Conservation (phyloP, 148 eudicot species). For the Camellia granthamiana region DNA sequence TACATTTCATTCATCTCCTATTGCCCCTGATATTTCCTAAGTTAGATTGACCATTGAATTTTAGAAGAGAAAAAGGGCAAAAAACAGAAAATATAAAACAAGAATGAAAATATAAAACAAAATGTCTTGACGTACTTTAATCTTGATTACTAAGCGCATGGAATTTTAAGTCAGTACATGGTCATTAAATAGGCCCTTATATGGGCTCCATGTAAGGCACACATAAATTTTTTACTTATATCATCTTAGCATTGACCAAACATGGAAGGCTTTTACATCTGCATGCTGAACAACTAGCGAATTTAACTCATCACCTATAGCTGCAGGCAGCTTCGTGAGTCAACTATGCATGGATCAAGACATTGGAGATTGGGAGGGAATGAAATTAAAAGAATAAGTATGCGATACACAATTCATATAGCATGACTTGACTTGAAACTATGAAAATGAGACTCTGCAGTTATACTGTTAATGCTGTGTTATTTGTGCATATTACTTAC, state of each 20-base stretch:
- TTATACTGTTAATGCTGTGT: slow-evolving; percentile 9
- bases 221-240: background rate
- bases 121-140: background rate
- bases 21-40: background rate
- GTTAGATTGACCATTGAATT: background rate
- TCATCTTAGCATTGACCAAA: background rate
- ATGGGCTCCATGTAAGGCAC: background rate
- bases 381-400: background rate
- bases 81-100: background rate
- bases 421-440: background rate
- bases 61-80: background rate
- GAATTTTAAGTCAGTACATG: background rate
- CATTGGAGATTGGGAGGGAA: background rate
- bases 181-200: background rate
- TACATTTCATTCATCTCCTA: background rate
- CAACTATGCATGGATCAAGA: background rate
- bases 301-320: slow-evolving; percentile 6
- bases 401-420: background rate
- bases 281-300: background rate
- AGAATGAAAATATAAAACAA: background rate
- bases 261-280: background rate
- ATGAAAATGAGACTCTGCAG: slow-evolving; percentile 8
- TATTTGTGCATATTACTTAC: slow-evolving; percentile 4
- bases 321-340: slow-evolving; percentile 1
- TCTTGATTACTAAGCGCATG: background rate